Base-by-base conservation (phyloP, 75 land plant genomes). In the Pinus albicaulis region DNA sequence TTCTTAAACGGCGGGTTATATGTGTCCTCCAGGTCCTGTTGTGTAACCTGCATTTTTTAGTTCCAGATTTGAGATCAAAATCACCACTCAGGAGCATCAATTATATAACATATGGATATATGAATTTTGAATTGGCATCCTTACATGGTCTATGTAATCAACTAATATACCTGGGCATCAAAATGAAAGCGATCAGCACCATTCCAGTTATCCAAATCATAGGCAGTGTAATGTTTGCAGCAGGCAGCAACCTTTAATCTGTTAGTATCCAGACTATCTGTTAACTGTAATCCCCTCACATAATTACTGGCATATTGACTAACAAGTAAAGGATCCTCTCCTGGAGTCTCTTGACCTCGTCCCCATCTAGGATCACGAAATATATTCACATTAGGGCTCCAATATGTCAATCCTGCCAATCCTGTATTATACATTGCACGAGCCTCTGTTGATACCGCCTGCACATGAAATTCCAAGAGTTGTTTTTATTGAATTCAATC, bases 351-450 rank as follows among this genome's bases (percentile, higher is more conserved):
- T 75, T 93, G 98, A 2, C 90, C 93, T 12, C 98, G 77, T 36
- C 98, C 98, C 98, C 98, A 95, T 52, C 98, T 81, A 11, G 98
- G 98, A 82, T 95, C 98, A 3, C 98, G 73, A 59, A 81, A 88
- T 13, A 95, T 85, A 86, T 95, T 95, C 56, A 95, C 90, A 66
- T 91, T 92, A 0, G 98, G 98, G 65, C 97, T 91, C 98, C 98
- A 95, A 73, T 77, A 91, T 8, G 96, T 95, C 57, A 95, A 74
- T 38, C 98, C 98, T 3, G 92, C 93, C 74, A 24, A 15, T 19
- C 96, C 94, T 31, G 78, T 84, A 59, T 95, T 95, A 87, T 93
- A 90, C 90, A 95, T 91, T 16, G 98, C 98, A 59, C 98, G 78
- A 2, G 92, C 96, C 73, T 95, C 98, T 34, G 92, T 91, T 24